phyloP scores from a whole-genome alignment of 768 basidiomycete genomes.

The Boletus coccyginus region DNA sequence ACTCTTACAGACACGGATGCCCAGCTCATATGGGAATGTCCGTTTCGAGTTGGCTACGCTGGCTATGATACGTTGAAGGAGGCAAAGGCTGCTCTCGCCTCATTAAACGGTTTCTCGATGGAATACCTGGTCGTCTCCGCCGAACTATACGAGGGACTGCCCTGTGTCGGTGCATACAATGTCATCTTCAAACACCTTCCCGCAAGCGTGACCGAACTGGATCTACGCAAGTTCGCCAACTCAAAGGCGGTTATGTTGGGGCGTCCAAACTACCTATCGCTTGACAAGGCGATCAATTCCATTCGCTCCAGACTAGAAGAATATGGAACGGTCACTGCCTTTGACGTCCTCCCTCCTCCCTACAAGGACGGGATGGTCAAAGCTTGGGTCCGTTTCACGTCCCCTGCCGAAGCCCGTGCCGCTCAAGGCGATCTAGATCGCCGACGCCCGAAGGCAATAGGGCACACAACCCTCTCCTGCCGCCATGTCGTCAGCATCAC shows the following conservation, averaged over 20 bases:
- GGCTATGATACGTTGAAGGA: slow-evolving; percentile 53
- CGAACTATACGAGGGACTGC: slow-evolving; percentile 51
- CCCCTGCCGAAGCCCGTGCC: slow-evolving; percentile 47
- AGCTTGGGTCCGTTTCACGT: slow-evolving; percentile 55
- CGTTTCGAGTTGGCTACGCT: slow-evolving; percentile 54
- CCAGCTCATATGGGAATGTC: slow-evolving; percentile 58
- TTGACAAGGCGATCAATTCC: slow-evolving; percentile 34
- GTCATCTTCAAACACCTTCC: slow-evolving; percentile 61
- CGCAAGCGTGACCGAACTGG: slow-evolving; percentile 37
- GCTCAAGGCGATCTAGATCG: slow-evolving; percentile 49
- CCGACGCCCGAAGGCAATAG: slow-evolving; percentile 44
- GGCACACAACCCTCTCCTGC: slow-evolving; percentile 46
- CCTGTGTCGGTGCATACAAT: slow-evolving; percentile 55
- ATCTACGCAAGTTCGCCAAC: slow-evolving; percentile 44
- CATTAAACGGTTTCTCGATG: slow-evolving; percentile 36
- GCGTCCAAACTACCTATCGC: slow-evolving; percentile 43
- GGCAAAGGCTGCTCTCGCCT: slow-evolving; percentile 51
- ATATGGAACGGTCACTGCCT: slow-evolving; percentile 37
- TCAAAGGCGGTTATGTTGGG: slow-evolving; percentile 52
- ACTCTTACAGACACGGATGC: slow-evolving; percentile 53
- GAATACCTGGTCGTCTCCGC: slow-evolving; percentile 46
- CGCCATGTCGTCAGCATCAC: slow-evolving; percentile 52
- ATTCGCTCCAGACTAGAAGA: slow-evolving; percentile 38
- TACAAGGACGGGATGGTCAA: slow-evolving; percentile 47
- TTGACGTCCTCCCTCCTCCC: slow-evolving; percentile 51